These are phyloP conservation scores for Gaeumannomyces tritici DNA, from an alignment of 2,329 filamentous ascomycete species.

Conservation along the genomic window DNA sequence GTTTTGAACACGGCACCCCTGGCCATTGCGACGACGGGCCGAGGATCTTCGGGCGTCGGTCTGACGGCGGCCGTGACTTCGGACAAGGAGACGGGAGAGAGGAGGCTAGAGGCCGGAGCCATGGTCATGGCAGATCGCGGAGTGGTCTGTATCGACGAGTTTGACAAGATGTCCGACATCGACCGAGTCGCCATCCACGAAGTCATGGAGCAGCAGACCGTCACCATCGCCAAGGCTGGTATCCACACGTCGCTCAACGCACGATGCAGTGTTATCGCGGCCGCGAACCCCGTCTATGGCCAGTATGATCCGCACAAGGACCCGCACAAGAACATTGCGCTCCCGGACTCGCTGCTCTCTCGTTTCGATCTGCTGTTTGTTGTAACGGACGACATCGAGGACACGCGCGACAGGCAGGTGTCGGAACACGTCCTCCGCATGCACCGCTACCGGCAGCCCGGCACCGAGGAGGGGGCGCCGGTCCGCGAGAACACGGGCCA, in stretches of 20 bases:
- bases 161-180: conserved; percentile 99
- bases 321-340: conserved; percentile 94
- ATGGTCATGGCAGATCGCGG: conserved; percentile 98
- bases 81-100: conserved; percentile 95
- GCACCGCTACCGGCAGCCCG: conserved; percentile 89
- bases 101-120: conserved; percentile 88
- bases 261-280: conserved; percentile 90
- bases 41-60: conserved; percentile 95
- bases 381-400: conserved; percentile 96
- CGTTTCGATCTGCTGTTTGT: conserved; percentile 98
- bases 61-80: conserved; percentile 91
- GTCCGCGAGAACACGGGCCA: conserved; percentile 82
- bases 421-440: conserved; percentile 96
- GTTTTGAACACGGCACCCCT: conserved; percentile 94
- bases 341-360: conserved; percentile 90
- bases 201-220: conserved; percentile 99
- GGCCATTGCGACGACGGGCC: conserved; percentile 93
- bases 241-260: conserved; percentile 97
- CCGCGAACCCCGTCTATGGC: conserved; percentile 94
- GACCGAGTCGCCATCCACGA: conserved; percentile 98
- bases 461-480: conserved; percentile 87
- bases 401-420: conserved; percentile 78
- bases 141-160: conserved; percentile 98
- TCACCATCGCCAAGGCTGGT: conserved; percentile 96
- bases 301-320: conserved; percentile 99